Conservation (phyloP, 1,139 yeast genomes). For the Geotrichum aggregatum region DNA sequence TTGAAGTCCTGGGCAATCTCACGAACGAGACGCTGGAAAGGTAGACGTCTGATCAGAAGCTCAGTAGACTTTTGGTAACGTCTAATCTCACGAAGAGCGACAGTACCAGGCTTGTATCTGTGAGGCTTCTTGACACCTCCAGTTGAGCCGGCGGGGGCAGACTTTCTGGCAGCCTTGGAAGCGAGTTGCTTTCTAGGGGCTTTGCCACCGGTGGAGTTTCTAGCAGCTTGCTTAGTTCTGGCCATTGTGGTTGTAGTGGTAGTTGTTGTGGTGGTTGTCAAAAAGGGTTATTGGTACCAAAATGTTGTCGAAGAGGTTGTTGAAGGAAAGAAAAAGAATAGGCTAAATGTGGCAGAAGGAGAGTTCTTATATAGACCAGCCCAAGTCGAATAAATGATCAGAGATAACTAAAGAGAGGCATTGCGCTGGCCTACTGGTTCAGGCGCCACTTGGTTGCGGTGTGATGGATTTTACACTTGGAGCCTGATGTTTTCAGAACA, state of each 20-base stretch:
- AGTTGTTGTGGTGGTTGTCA: background rate
- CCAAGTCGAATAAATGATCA: too few relatives aligned
- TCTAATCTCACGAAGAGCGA: constrained; percentile 98
- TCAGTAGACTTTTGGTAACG: constrained; percentile 98
- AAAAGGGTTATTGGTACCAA: too few relatives aligned
- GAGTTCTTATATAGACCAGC: background rate
- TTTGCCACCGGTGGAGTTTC: constrained; percentile 99
- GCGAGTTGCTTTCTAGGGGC: constrained; percentile 99
- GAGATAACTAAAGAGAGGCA: too few relatives aligned
- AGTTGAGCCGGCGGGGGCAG: constrained; percentile 69
- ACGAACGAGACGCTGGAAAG: constrained; percentile 98
- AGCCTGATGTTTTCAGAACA: background rate
- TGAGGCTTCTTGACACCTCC: constrained; percentile 99
- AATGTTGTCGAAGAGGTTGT: background rate
- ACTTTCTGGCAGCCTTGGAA: constrained; percentile 98
- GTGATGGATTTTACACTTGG: background rate
- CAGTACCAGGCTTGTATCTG: constrained; percentile 99
- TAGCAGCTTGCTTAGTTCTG: constrained; percentile 97
- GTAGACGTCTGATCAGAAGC: constrained; percentile 92
- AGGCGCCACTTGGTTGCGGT: background rate
- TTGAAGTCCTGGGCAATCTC: constrained; percentile 98
- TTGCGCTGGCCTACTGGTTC: background rate
- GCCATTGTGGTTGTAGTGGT: constrained; percentile 58
- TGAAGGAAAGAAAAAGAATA: background rate
- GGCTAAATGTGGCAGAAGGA: too few relatives aligned